Conservation (phyloP, 1,284 basidiomycete species). For the Cryptococcus maquisensis region DNA sequence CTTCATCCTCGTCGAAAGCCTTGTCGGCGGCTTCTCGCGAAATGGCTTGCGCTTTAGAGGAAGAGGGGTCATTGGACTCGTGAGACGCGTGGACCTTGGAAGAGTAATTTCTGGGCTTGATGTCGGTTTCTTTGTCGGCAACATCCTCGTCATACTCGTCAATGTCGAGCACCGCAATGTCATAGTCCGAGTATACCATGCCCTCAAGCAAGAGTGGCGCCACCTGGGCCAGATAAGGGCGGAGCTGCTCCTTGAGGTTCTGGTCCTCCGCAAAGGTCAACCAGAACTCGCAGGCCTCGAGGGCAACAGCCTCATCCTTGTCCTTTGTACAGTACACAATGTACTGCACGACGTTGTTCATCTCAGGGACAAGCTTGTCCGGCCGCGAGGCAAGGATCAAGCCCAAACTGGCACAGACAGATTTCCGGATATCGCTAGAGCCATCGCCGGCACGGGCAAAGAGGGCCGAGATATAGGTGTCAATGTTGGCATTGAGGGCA, state of each 20-base stretch:
- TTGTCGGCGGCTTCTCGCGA: slow-evolving; percentile 43
- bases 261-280: slow-evolving; percentile 96
- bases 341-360: slow-evolving; percentile 93
- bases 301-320: slow-evolving; percentile 87
- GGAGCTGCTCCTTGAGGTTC: slow-evolving; percentile 74
- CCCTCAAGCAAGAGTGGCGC: slow-evolving; percentile 91
- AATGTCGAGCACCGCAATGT: slow-evolving; percentile 91
- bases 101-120: slow-evolving; percentile 88
- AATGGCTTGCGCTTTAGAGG: slow-evolving; percentile 18
- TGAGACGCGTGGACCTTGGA: slow-evolving; percentile 75
- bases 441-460: slow-evolving; percentile 95
- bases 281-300: slow-evolving; percentile 99
- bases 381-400: slow-evolving; percentile 86
- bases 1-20: slow-evolving; percentile 57
- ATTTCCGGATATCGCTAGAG: slow-evolving; percentile 84
- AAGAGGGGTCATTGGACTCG: slow-evolving; percentile 51
- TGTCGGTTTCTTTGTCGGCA: slow-evolving; percentile 89
- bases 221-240: slow-evolving; percentile 79
- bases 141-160: slow-evolving; percentile 78
- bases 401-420: slow-evolving; percentile 94
- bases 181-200: slow-evolving; percentile 96
- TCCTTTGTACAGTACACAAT: slow-evolving; percentile 99
- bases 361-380: slow-evolving; percentile 94
- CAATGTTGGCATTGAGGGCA: slow-evolving; percentile 84
- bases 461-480: slow-evolving; percentile 83